Base-by-base conservation (phyloP, 1,284 basidiomycete genomes). In the Ustilago tritici region DNA sequence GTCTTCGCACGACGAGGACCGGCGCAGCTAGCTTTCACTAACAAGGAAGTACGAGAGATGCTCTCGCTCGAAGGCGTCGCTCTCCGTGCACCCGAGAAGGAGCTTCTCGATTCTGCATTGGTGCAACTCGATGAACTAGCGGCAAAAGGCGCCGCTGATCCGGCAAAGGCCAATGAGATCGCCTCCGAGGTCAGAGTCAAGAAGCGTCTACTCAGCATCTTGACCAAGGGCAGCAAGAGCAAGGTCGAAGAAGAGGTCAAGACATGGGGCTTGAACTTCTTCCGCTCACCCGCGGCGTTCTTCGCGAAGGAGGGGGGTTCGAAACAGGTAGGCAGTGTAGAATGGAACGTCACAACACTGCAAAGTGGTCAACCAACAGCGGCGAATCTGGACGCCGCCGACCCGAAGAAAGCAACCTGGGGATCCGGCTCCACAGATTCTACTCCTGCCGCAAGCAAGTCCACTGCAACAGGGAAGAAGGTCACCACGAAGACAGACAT, bases 31-130 rank as follows among this genome's bases (percentile, higher is more conserved):
- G 93, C 95, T 0, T 98, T 96, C 84, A 96, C 95, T 1, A 92
- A 93, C 56, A 98, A 98, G 87, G 97, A 99, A 87, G 89, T 98
- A 3, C 89, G 96, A 32, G 96, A 99, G 87, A 90, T 98, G 89
- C 90, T 95, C 78, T 90, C 90, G 54, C 90, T 98, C 15, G 89
- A 91, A 1, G 90, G 92, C 49, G 91, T 92, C 0, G 89, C 90
- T 11, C 91, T 95, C 89, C 86, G 88, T 17, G 83, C 86, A 6
- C 78, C 88, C 3, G 82, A 87, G 34, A 55, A 68, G 31, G 78
- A 81, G 0, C 64, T 87, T 34, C 88, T 88, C 0, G 78, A 87
- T 47, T 71, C 56, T 12, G 80, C 84, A 4, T 81, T 88, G 1
- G 75, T 53, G 1, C 54, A 65, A 47, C 70, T 82, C 11, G 82